Conservation (phyloP, 108 stramenopile genomes). For the Skeletonema potamos region DNA sequence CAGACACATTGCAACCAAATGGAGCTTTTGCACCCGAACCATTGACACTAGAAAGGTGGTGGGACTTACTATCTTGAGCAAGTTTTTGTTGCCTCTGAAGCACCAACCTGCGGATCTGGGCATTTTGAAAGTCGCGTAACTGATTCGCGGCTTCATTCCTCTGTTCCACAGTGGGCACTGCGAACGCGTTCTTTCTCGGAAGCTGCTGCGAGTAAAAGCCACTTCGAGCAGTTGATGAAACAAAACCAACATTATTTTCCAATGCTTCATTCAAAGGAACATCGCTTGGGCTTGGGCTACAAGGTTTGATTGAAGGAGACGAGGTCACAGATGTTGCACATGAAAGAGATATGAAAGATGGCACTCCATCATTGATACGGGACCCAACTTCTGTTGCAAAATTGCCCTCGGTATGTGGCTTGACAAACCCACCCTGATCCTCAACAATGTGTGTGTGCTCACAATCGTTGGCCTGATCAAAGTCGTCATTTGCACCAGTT, state of each 20-base stretch:
- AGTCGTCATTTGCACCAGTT: neutral
- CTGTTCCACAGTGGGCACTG: slow-evolving; percentile 44
- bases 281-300: neutral
- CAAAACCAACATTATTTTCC: neutral
- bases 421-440: neutral
- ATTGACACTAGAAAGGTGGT: neutral
- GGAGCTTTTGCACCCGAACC: neutral
- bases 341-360: slow-evolving; percentile 15
- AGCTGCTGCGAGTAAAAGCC: neutral
- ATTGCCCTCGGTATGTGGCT: neutral
- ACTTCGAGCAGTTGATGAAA: neutral
- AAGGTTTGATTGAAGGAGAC: slow-evolving; percentile 21
- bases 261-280: neutral
- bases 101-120: slow-evolving; percentile 40
- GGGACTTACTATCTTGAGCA: slow-evolving; percentile 6
- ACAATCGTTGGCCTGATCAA: neutral
- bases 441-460: neutral
- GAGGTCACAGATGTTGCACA: slow-evolving; percentile 17
- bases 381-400: neutral
- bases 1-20: neutral
- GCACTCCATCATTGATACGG: slow-evolving; percentile 4
- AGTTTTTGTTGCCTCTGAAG: slow-evolving; percentile 28
- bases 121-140: slow-evolving; percentile 48
- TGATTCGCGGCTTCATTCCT: slow-evolving; percentile 42
- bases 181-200: slow-evolving; percentile 9